These are phyloP conservation scores for Cercospora sesami DNA, from an alignment of 2,329 filamentous ascomycete species.

Conservation along the genomic window DNA sequence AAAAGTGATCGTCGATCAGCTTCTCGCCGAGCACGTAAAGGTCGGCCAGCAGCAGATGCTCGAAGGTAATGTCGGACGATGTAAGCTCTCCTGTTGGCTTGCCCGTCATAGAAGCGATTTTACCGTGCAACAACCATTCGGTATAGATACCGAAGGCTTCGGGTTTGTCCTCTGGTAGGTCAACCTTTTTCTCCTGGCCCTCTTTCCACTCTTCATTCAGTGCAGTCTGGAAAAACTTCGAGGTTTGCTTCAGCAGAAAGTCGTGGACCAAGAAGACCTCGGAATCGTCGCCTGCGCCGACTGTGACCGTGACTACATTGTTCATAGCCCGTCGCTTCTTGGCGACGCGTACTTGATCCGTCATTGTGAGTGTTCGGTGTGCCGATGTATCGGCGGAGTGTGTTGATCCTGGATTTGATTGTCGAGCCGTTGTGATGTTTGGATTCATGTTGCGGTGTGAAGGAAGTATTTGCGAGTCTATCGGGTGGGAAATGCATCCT, in stretches of 20 bases:
- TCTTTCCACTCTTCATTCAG: slow-evolving; percentile 18
- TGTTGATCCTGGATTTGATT: background rate
- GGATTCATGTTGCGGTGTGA: background rate
- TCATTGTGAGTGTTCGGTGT: background rate
- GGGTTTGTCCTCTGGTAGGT: slow-evolving; percentile 13
- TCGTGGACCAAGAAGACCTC: slow-evolving; percentile 16
- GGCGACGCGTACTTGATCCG: background rate
- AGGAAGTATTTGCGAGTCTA: too few relatives aligned
- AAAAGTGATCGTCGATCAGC: slow-evolving; percentile 1
- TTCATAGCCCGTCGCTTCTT: slow-evolving; percentile 9
- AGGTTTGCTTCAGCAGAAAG: slow-evolving; percentile 1
- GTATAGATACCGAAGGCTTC: slow-evolving; percentile 14
- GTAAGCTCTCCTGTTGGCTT: background rate
- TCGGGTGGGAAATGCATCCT: background rate
- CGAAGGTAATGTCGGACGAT: background rate
- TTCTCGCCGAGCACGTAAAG: slow-evolving; percentile 16
- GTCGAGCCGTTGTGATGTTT: background rate
- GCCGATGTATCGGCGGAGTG: background rate
- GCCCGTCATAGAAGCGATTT: background rate
- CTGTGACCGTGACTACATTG: slow-evolving; percentile 12
- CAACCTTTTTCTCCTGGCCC: slow-evolving; percentile 3
- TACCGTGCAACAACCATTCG: slow-evolving; percentile 16
- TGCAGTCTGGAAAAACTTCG: slow-evolving; percentile 13
- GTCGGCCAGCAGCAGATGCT: background rate
- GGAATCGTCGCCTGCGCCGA: background rate